A percentile compares a stretch with the other conserved stretches of the same genome.
These are phyloP conservation scores for Solanum corneliomulleri DNA, from an alignment of 257 asterid species.

Conservation along the genomic window DNA sequence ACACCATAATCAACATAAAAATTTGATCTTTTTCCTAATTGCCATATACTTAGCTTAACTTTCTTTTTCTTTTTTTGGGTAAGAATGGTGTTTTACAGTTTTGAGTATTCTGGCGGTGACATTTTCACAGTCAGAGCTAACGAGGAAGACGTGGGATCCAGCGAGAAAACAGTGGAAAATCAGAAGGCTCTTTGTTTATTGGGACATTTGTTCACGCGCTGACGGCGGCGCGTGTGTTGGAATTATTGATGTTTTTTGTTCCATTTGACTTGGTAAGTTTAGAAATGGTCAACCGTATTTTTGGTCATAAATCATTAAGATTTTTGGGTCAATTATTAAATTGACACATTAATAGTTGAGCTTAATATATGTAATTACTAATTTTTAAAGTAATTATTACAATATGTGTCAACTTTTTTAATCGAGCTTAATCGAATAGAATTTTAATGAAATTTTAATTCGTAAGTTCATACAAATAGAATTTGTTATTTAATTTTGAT, in stretches of 20 bases:
- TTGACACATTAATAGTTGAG: background rate
- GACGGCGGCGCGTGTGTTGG: background rate
- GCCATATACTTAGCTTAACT: background rate
- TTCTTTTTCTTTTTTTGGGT: background rate
- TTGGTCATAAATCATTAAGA: background rate
- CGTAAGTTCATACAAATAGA: background rate
- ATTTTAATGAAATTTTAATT: background rate
- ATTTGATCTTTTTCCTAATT: background rate
- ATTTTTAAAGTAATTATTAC: background rate
- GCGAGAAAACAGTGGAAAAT: background rate
- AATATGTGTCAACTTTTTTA: background rate
- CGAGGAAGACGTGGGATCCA: conserved; percentile 42
- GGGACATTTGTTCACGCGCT: background rate
- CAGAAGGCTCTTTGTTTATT: background rate
- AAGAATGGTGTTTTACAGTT: background rate
- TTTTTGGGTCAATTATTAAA: background rate
- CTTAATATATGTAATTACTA: background rate
- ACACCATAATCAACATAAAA: background rate
- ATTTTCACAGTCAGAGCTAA: background rate
- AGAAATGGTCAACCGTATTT: background rate
- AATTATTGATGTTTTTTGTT: background rate
- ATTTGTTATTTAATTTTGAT: background rate
- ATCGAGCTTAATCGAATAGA: background rate
- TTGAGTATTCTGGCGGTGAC: background rate
- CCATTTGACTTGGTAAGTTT: background rate